These are phyloP conservation scores for Malus asiatica DNA, from an alignment of 306 rosid species.

Conservation along the genomic window DNA sequence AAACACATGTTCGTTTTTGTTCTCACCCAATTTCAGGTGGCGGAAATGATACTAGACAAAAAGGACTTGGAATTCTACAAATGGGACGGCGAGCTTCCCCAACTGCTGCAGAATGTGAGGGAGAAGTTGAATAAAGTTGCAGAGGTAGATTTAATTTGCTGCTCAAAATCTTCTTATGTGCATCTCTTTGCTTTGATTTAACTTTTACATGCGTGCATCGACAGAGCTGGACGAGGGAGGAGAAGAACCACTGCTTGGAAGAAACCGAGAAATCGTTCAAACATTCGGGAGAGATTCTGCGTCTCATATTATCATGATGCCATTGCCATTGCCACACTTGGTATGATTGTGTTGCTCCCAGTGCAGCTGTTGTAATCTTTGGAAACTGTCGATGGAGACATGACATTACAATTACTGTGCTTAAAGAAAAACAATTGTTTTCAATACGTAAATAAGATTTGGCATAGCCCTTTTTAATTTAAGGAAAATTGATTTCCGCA, in stretches of 20 bases:
- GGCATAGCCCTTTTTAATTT: background rate
- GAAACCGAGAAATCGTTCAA: constrained; percentile 94
- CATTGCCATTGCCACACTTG: background rate
- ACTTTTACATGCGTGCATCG: background rate
- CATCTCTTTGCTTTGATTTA: background rate
- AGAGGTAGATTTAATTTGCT: constrained; percentile 39
- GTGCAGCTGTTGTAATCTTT: background rate
- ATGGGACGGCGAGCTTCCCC: constrained; percentile 85
- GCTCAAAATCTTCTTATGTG: background rate
- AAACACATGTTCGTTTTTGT: background rate
- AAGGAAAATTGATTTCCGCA: background rate
- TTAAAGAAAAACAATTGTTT: background rate
- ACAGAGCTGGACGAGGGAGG: constrained; percentile 93
- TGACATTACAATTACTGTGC: background rate
- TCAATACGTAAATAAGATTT: background rate
- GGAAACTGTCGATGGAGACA: background rate
- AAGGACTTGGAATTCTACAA: constrained; percentile 82
- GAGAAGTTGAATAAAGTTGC: constrained; percentile 87
- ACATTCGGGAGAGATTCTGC: constrained; percentile 86
- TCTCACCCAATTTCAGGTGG: constrained; percentile 34
- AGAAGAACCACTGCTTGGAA: constrained; percentile 89
- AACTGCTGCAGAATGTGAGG: constrained; percentile 78
- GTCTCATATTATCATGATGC: constrained; percentile 62
- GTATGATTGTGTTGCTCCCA: background rate
- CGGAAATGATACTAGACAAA: constrained; percentile 58